These are phyloP conservation scores for Aspergillus tanneri DNA, from an alignment of 2,329 filamentous ascomycete genomes.

Conservation along the genomic window DNA sequence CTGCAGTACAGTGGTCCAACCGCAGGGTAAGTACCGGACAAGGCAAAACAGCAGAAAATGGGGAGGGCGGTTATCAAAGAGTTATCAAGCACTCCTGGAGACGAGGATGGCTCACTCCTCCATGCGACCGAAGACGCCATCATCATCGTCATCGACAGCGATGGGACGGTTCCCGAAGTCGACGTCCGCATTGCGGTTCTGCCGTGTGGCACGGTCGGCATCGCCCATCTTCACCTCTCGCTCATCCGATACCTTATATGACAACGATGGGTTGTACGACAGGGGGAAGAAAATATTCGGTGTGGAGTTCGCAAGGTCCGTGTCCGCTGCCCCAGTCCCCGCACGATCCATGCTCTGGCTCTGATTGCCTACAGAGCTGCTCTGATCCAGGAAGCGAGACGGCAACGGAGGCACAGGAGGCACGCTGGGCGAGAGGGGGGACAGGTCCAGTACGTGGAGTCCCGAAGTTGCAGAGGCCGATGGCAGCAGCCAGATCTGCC, in stretches of 20 bases:
- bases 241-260: slow-evolving; percentile 51
- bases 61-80: slow-evolving; percentile 1
- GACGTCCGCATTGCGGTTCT: slow-evolving; percentile 37
- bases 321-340: slow-evolving; percentile 29
- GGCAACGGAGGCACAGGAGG: slow-evolving; percentile 88
- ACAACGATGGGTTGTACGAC: slow-evolving; percentile 46
- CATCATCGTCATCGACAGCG: slow-evolving; percentile 83
- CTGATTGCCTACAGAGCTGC: slow-evolving; percentile 63
- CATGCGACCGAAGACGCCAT: slow-evolving; percentile 94
- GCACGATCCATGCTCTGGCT: slow-evolving; percentile 52
- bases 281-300: slow-evolving; percentile 44
- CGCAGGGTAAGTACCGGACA: no score
- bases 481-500: slow-evolving; percentile 81
- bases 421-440: slow-evolving; percentile 66
- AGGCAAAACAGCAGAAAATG: slow-evolving; percentile 1
- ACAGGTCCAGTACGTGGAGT: slow-evolving; percentile 68
- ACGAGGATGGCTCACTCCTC: slow-evolving; percentile 64
- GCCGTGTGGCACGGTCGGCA: slow-evolving; percentile 46
- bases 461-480: slow-evolving; percentile 84
- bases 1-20: slow-evolving; percentile 19
- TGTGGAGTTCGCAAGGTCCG: slow-evolving; percentile 37
- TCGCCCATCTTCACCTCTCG: slow-evolving; percentile 69
- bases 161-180: slow-evolving; percentile 43
- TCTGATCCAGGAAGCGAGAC: slow-evolving; percentile 68
- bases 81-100: background rate